A percentile compares a stretch with the other conserved stretches of the same genome.
Conservation (phyloP, 768 basidiomycete species). For the Termitomyces sp. region DNA sequence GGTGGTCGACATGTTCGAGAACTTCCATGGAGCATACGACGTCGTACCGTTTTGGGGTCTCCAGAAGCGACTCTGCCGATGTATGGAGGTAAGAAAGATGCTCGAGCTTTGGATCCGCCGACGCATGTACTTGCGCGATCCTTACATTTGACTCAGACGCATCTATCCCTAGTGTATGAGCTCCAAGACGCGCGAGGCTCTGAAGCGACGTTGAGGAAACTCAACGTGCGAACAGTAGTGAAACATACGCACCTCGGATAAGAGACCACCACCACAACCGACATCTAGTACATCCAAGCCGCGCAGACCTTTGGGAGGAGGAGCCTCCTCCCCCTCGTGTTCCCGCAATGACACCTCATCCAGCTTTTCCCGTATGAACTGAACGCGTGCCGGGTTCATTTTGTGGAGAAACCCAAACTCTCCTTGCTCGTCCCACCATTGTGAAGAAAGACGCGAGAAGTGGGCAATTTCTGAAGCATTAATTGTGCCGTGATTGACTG, state of each 20-base stretch:
- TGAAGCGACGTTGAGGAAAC: slow-evolving; percentile 21
- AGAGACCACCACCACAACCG: slow-evolving; percentile 92
- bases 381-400: slow-evolving; percentile 90
- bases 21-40: slow-evolving; percentile 98
- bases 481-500: slow-evolving; percentile 30
- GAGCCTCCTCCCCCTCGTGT: slow-evolving; percentile 31
- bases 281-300: slow-evolving; percentile 81
- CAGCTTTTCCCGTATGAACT: slow-evolving; percentile 76
- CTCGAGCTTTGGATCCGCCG: slow-evolving; percentile 61
- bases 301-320: slow-evolving; percentile 36
- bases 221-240: background rate
- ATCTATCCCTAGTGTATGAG: slow-evolving; percentile 86
- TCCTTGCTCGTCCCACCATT: slow-evolving; percentile 91
- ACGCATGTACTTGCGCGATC: slow-evolving; percentile 80
- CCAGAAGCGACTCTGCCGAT: slow-evolving; percentile 69
- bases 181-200: slow-evolving; percentile 87
- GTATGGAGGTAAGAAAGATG: slow-evolving; percentile 56
- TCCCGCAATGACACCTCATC: slow-evolving; percentile 52
- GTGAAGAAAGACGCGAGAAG: slow-evolving; percentile 73
- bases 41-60: slow-evolving; percentile 68
- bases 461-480: slow-evolving; percentile 75
- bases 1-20: slow-evolving; percentile 94
- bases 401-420: slow-evolving; percentile 85
- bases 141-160: slow-evolving; percentile 84
- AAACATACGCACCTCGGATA: slow-evolving; percentile 65